A percentile compares a stretch with the other conserved stretches of the same genome.
Evolutionary conservation across 2,329 filamentous ascomycete species (phyloP).

Genomic region (Lasiodiplodia theobromae): DNA sequence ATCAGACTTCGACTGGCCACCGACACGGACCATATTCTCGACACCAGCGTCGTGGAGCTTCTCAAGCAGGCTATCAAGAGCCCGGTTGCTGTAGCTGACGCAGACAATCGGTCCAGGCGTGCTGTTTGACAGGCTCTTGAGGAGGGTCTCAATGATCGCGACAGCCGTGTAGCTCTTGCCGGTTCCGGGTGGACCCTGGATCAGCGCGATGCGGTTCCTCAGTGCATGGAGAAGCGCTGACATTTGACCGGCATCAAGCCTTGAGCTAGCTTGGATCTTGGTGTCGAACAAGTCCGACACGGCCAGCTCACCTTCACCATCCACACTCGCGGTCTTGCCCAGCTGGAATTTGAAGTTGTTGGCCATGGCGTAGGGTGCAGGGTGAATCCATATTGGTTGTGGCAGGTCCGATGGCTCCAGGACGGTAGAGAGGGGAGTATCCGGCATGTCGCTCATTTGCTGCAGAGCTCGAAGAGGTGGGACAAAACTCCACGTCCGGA

Average conservation of each 20-base stretch:
- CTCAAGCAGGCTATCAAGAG: slow-evolving; percentile 66
- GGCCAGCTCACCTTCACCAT: neutral
- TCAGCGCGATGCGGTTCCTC: slow-evolving; percentile 59
- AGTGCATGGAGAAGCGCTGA: slow-evolving; percentile 63
- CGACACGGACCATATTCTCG: slow-evolving; percentile 66
- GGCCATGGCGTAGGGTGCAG: neutral
- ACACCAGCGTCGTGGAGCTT: slow-evolving; percentile 60
- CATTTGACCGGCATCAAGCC: slow-evolving; percentile 60
- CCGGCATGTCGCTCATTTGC: slow-evolving; percentile 19
- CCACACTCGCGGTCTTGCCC: slow-evolving; percentile 27
- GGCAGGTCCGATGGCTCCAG: neutral
- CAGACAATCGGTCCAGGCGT: slow-evolving; percentile 55
- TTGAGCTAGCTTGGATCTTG: slow-evolving; percentile 32
- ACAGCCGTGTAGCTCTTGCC: slow-evolving; percentile 71
- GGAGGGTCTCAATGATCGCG: slow-evolving; percentile 62
- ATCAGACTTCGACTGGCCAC: slow-evolving; percentile 64
- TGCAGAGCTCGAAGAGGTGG: slow-evolving; percentile 30
- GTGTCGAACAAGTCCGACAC: neutral
- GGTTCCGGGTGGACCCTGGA: slow-evolving; percentile 75
- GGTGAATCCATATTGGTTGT: neutral
- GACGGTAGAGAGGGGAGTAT: neutral
- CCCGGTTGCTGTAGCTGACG: slow-evolving; percentile 60
- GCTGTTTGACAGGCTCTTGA: slow-evolving; percentile 50
- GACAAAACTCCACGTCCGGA: neutral
- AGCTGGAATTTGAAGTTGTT: slow-evolving; percentile 37